Evolutionary conservation across 2,329 filamentous ascomycete genomes (phyloP).

Genomic region (Stachybotrys chartarum): DNA sequence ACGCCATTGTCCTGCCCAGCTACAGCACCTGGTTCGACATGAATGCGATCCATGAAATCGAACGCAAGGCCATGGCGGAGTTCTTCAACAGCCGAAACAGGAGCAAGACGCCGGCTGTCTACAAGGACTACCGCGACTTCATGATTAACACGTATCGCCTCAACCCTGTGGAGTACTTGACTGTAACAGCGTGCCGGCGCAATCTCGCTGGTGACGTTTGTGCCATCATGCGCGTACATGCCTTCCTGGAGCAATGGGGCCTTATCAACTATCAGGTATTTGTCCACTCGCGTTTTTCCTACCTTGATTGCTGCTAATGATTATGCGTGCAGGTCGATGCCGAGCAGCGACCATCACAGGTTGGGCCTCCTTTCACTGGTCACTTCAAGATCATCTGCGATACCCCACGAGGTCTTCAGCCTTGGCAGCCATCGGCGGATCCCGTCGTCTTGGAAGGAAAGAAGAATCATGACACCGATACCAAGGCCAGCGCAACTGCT

Average conservation of each 20-base stretch:
- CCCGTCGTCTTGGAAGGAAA: constrained; percentile 58
- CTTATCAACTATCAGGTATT: constrained; percentile 94
- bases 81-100: constrained; percentile 98
- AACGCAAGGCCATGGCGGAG: constrained; percentile 90
- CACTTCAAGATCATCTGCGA: constrained; percentile 96
- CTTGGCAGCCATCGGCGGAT: constrained; percentile 85
- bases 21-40: constrained; percentile 99
- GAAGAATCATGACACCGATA: constrained; percentile 62
- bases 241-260: constrained; percentile 97
- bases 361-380: constrained; percentile 92
- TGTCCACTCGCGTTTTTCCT: neutral
- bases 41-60: constrained; percentile 82
- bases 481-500: constrained; percentile 57
- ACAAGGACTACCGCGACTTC: constrained; percentile 98
- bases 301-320: neutral
- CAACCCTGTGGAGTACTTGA: constrained; percentile 93
- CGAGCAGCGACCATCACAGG: constrained; percentile 88
- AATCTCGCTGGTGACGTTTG: constrained; percentile 97
- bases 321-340: constrained; percentile 69
- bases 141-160: constrained; percentile 99
- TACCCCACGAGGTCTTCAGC: constrained; percentile 87
- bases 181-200: constrained; percentile 88
- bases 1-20: constrained; percentile 92
- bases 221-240: constrained; percentile 97
- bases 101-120: constrained; percentile 94